These are phyloP conservation scores for Cyclanthera cordifolia DNA, from an alignment of 306 rosid species.

Conservation along the genomic window DNA sequence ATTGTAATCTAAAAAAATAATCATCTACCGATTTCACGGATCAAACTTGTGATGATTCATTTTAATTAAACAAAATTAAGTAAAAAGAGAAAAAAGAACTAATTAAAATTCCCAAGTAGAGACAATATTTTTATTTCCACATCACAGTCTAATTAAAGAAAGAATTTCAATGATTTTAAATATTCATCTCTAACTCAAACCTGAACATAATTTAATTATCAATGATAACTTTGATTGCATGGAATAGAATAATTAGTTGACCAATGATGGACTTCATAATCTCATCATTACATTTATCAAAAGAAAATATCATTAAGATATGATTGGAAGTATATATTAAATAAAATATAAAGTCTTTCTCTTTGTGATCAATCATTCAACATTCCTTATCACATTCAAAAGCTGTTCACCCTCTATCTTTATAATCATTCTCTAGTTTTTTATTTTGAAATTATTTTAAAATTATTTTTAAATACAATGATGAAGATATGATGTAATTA, in stretches of 20 bases:
- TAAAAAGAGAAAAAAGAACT: background rate
- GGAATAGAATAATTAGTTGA: conserved; percentile 1
- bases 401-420: background rate
- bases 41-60: no score
- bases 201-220: background rate
- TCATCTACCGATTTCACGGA: no score
- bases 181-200: background rate
- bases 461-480: no score
- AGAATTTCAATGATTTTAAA: background rate
- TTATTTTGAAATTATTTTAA: no score
- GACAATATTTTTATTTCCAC: background rate
- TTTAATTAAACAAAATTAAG: background rate
- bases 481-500: background rate
- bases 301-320: background rate
- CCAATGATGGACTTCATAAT: background rate
- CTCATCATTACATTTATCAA: background rate
- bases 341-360: background rate
- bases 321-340: background rate
- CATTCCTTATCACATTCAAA: background rate
- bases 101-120: background rate
- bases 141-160: background rate
- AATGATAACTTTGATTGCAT: no score
- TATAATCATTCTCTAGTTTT: background rate
- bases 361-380: background rate
- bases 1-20: no score